These are phyloP conservation scores for Amoebophrya sp. DNA, from an alignment of 169 alveolate genomes.

Conservation along the genomic window DNA sequence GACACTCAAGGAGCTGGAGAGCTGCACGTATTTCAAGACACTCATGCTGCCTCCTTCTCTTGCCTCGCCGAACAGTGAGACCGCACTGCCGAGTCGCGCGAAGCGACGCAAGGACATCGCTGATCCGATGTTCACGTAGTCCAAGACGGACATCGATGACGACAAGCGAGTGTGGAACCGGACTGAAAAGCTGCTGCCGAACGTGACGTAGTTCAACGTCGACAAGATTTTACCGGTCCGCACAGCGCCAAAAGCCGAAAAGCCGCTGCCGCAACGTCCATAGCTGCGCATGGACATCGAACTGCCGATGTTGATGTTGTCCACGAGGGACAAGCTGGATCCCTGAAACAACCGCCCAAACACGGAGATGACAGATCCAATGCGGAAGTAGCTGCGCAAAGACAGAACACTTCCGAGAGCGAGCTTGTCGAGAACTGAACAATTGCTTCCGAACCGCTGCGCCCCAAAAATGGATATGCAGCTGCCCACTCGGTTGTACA, in stretches of 20 bases:
- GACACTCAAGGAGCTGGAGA: not conserved
- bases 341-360: not conserved
- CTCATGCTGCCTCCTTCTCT: not conserved
- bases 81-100: constrained; percentile 4
- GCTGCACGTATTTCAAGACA: not conserved
- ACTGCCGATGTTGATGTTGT: not conserved
- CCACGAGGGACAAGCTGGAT: not conserved
- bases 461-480: not conserved
- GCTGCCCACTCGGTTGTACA: not conserved
- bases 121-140: not conserved
- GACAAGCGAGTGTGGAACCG: not conserved
- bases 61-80: not conserved
- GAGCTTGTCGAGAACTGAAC: not conserved
- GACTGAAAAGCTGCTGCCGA: not conserved
- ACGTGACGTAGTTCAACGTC: not conserved
- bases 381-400: not conserved
- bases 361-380: not conserved
- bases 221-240: not conserved
- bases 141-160: constrained; percentile 18
- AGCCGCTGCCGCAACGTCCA: constrained; percentile 1
- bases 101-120: constrained; percentile 22
- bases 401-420: not conserved
- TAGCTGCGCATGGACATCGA: constrained; percentile 26
- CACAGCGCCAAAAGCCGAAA: not conserved
- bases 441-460: not conserved